Evolutionary conservation across 202 grass and related monocot species (phyloP).

Genomic region (Carex arenaria): DNA sequence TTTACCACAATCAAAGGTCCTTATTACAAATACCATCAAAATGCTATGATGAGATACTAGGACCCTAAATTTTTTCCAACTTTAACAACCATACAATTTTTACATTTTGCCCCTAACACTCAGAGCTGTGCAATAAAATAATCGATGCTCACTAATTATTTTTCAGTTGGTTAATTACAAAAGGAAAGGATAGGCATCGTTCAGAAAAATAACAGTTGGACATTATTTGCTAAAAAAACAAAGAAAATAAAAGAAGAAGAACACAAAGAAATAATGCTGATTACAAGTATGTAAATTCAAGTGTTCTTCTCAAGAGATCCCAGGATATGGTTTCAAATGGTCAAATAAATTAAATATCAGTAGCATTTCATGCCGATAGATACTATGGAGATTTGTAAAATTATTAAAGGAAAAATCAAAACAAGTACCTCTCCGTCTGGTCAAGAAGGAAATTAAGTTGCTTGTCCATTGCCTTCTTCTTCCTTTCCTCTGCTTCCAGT

Average conservation of each 20-base stretch:
- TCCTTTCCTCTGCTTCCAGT: slow-evolving; percentile 86
- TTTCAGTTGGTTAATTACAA: neutral
- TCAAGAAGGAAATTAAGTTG: slow-evolving; percentile 97
- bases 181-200: neutral
- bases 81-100: neutral
- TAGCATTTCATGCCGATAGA: neutral
- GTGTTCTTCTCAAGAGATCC: neutral
- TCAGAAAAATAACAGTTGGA: neutral
- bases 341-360: neutral
- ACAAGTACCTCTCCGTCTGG: slow-evolving; percentile 83
- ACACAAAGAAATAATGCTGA: neutral
- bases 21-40: neutral
- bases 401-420: neutral
- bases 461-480: slow-evolving; percentile 94
- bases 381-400: neutral
- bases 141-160: neutral
- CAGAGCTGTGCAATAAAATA: neutral
- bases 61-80: neutral
- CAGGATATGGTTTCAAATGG: neutral
- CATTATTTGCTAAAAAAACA: neutral
- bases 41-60: neutral
- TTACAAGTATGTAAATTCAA: neutral
- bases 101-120: neutral
- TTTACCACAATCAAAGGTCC: neutral
- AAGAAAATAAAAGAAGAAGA: neutral